These are phyloP conservation scores for Sporopachydermia quercuum DNA, from an alignment of 805 yeast genomes.

Conservation along the genomic window DNA sequence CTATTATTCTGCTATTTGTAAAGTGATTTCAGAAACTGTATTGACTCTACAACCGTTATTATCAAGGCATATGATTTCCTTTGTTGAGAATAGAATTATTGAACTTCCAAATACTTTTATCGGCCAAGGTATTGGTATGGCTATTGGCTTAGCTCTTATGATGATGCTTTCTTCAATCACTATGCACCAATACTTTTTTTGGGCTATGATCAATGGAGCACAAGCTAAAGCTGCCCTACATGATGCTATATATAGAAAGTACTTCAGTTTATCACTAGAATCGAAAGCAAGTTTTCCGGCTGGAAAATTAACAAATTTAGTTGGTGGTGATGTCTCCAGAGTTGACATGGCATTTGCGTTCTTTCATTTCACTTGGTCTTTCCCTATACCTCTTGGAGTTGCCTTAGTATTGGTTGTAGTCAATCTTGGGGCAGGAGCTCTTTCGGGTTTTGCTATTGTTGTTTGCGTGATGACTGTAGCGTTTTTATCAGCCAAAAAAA, in stretches of 20 bases:
- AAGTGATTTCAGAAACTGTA: constrained; percentile 18
- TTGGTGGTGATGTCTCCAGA: constrained; percentile 73
- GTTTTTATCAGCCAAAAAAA: constrained; percentile 30
- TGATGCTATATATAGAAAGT: constrained; percentile 53
- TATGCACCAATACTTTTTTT: constrained; percentile 51
- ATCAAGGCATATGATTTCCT: constrained; percentile 47
- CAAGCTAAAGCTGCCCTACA: constrained; percentile 57
- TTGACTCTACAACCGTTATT: constrained; percentile 50
- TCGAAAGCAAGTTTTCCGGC: constrained; percentile 48
- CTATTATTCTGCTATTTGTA: constrained; percentile 20
- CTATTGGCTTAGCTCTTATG: constrained; percentile 51
- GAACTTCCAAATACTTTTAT: constrained; percentile 25
- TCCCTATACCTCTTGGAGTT: constrained; percentile 50
- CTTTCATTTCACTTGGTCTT: constrained; percentile 45
- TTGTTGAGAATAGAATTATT: constrained; percentile 36
- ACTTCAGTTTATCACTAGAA: constrained; percentile 42
- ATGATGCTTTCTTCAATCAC: constrained; percentile 32
- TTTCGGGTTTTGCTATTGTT: constrained; percentile 51
- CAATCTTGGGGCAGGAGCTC: constrained; percentile 57
- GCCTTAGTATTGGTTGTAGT: constrained; percentile 48
- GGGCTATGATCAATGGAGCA: constrained; percentile 50
- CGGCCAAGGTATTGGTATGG: constrained; percentile 61
- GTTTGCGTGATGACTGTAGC: constrained; percentile 23
- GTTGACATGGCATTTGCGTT: constrained; percentile 64
- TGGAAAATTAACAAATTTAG: constrained; percentile 59